phyloP scores from a whole-genome alignment of 495 filamentous ascomycete genomes.

The Trichoderma erinaceum region DNA sequence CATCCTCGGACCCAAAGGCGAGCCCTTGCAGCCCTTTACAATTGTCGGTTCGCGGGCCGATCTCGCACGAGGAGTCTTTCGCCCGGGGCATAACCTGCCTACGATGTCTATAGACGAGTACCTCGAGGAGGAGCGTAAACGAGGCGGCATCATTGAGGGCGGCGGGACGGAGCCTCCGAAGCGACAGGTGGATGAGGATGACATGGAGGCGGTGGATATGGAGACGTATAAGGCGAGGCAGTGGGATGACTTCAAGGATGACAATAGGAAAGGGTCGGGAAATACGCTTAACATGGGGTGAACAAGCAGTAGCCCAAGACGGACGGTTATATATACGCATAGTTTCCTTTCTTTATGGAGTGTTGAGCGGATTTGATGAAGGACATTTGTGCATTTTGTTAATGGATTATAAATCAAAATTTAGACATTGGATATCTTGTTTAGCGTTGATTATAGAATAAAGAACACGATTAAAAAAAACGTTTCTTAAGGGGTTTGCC shows the following conservation, averaged over 20 bases:
- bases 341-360: background rate
- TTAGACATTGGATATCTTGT: background rate
- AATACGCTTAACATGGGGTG: slow-evolving; percentile 83
- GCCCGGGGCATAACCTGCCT: slow-evolving; percentile 83
- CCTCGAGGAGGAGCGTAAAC: slow-evolving; percentile 77
- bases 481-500: too few species aligned
- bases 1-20: slow-evolving; percentile 72
- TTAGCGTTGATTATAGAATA: background rate
- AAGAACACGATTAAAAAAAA: background rate
- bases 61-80: slow-evolving; percentile 77
- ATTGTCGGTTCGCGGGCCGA: slow-evolving; percentile 71
- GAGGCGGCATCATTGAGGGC: slow-evolving; percentile 88
- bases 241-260: slow-evolving; percentile 94
- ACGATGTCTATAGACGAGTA: slow-evolving; percentile 99
- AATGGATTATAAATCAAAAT: background rate
- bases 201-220: slow-evolving; percentile 73
- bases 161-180: slow-evolving; percentile 70
- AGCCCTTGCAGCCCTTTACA: slow-evolving; percentile 87
- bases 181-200: slow-evolving; percentile 79
- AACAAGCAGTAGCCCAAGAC: background rate
- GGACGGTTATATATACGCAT: background rate
- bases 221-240: slow-evolving; percentile 89
- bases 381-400: background rate
- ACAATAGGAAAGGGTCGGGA: slow-evolving; percentile 78
- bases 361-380: background rate